Base-by-base conservation (phyloP, 345 rosid genomes). In the Citrus cavaleriei region DNA sequence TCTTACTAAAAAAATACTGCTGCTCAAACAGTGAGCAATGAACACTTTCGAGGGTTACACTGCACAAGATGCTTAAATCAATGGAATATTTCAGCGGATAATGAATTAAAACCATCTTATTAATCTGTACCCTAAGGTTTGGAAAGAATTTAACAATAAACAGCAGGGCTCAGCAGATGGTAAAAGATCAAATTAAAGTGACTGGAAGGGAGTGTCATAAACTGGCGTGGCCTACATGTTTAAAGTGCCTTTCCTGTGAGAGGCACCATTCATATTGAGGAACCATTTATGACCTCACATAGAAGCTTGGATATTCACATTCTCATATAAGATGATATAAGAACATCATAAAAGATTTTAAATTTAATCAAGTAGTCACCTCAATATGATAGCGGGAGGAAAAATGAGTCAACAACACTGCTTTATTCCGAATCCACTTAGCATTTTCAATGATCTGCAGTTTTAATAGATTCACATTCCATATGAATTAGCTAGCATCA, bases 321-420 rank as follows among this genome's bases (percentile, higher is more conserved):
- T 72, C 21, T 55, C 59, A 35, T 60, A 46, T 12, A 12, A 12
- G 51, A 46, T 46, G 4, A 46, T 46, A 32, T 37, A 58, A 72
- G 9, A 21, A 51, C 25, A 54, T 78, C 51, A 64, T 25, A 71
- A 22, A 49, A 30, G 9, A 57, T 35, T 64, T 4, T 21, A 58
- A 7, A 42, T 86, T 81, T 70, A 77, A 59, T 70, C 77, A 18
- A 79, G 70, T 3, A 22, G 42, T 86, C 70, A 95, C 98, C 99
- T 95, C 99, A 30, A 93, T 10, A 54, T 76, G 87, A 88, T 95
- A 93, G 61, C 98, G 98, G 40, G 97, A 87, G 51, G 98, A 95
- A 86, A 95, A 95, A 85, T 93, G 98, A 54, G 98, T 95, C 84
- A 95, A 75, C 55, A 95, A 51, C 27, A 92, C 86, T 22, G 96